These are phyloP conservation scores for Sporothrix dimorphospora DNA, from an alignment of 2,329 filamentous ascomycete species.

Conservation along the genomic window DNA sequence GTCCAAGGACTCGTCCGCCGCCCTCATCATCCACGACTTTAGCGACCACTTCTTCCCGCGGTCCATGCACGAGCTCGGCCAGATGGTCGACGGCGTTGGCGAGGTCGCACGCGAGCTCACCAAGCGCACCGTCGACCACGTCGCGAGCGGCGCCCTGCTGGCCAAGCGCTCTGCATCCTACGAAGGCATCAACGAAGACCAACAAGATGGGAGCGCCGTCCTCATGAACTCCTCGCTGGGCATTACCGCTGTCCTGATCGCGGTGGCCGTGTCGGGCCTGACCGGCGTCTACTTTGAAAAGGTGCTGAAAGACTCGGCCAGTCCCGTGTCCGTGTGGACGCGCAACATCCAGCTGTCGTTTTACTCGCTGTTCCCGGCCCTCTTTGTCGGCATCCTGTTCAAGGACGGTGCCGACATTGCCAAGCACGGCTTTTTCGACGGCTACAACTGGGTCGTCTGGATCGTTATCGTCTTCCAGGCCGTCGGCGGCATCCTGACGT, in stretches of 20 bases:
- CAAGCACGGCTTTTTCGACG: conserved; percentile 87
- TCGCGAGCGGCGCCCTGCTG: conserved; percentile 48
- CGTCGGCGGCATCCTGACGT: conserved; percentile 79
- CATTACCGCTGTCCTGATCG: conserved; percentile 73
- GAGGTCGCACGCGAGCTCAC: conserved; percentile 57
- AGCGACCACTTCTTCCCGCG: conserved; percentile 73
- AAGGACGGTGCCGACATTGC: conserved; percentile 84
- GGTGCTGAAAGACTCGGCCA: conserved; percentile 81
- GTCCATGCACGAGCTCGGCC: conserved; percentile 75
- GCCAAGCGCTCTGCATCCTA: conserved; percentile 82
- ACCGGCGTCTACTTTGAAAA: conserved; percentile 91
- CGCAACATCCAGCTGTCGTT: conserved; percentile 93
- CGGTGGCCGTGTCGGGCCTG: conserved; percentile 79
- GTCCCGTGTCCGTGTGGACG: conserved; percentile 81
- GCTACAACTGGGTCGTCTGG: conserved; percentile 94
- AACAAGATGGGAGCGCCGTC: conserved; percentile 47
- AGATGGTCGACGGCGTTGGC: conserved; percentile 57
- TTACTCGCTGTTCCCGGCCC: conserved; percentile 87
- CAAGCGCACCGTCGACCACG: conserved; percentile 48
- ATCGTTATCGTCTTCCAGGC: conserved; percentile 81
- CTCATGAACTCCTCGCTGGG: conserved; percentile 79
- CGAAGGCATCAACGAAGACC: conserved; percentile 76
- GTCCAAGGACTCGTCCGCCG: conserved; percentile 45
- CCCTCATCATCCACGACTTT: conserved; percentile 66
- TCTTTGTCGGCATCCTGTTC: conserved; percentile 83